Percentiles rank a stretch among this genome's conserved stretches.
These are phyloP conservation scores for Cladosporium sphaerospermum DNA, from an alignment of 2,329 filamentous ascomycete genomes.

Conservation along the genomic window DNA sequence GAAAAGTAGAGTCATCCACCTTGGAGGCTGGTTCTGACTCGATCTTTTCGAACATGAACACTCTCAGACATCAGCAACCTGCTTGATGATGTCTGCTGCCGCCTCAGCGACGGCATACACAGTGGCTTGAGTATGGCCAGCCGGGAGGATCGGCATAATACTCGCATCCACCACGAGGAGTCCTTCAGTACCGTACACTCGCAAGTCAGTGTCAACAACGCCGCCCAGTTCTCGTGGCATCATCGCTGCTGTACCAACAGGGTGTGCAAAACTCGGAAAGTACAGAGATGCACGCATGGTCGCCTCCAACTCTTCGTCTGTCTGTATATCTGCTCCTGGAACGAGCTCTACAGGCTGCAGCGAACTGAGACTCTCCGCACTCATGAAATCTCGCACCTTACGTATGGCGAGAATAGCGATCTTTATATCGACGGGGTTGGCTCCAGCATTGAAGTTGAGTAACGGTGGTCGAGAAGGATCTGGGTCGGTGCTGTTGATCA, in stretches of 20 bases:
- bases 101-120: conserved; percentile 30
- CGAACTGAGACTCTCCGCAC: neutral
- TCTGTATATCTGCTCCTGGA: conserved; percentile 15
- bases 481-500: conserved; percentile 5
- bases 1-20: too few relatives aligned
- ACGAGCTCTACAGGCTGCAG: conserved; percentile 3
- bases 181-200: conserved; percentile 32
- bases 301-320: conserved; percentile 17
- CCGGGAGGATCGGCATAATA: conserved; percentile 28
- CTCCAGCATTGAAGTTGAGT: conserved; percentile 2
- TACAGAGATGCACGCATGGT: conserved; percentile 17
- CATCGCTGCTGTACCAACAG: conserved; percentile 35
- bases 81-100: conserved; percentile 29
- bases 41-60: too few relatives aligned
- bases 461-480: neutral
- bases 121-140: conserved; percentile 24
- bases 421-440: neutral
- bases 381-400: conserved; percentile 5
- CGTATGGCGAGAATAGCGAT: conserved; percentile 1
- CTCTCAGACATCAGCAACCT: too few relatives aligned
- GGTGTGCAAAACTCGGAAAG: conserved; percentile 33
- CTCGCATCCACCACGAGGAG: conserved; percentile 34
- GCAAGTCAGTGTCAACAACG: conserved; percentile 32
- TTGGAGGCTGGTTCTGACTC: too few relatives aligned
- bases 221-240: conserved; percentile 15